A percentile compares a stretch with the other conserved stretches of the same genome.
These are phyloP conservation scores for Friedmanniomyces simplex DNA, from an alignment of 495 filamentous ascomycete species.

Conservation along the genomic window DNA sequence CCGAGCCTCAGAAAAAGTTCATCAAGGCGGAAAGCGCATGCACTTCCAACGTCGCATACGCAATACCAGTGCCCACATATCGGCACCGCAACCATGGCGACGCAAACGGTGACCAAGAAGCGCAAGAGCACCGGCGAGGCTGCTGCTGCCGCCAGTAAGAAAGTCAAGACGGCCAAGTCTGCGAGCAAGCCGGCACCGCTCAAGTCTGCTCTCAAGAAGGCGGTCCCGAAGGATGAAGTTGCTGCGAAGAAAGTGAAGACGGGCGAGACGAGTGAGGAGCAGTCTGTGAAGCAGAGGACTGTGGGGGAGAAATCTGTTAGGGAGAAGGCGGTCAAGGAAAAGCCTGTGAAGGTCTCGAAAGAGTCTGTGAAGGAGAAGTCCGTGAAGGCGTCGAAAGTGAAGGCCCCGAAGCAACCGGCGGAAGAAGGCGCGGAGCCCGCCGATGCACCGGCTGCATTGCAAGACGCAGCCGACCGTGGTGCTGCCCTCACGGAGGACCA, in stretches of 20 bases:
- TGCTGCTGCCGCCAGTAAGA: constrained; percentile 4
- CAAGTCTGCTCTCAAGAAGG: constrained; percentile 21
- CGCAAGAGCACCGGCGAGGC: constrained; percentile 17
- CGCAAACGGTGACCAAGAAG: constrained; percentile 17
- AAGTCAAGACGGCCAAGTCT: constrained; percentile 17
- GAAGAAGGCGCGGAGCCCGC: constrained; percentile 18
- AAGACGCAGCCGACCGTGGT: constrained; percentile 4
- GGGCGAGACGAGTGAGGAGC: neutral
- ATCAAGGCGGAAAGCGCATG: too few relatives aligned
- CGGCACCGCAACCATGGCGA: constrained; percentile 9
- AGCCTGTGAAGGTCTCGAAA: neutral
- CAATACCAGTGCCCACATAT: neutral
- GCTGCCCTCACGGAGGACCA: constrained; percentile 45
- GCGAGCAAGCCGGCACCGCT: constrained; percentile 13
- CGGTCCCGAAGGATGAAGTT: neutral
- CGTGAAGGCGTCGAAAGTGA: constrained; percentile 5
- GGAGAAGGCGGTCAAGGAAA: neutral
- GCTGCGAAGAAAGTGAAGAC: neutral
- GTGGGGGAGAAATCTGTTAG: neutral
- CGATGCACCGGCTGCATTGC: constrained; percentile 27
- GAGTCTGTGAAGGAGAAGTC: neutral
- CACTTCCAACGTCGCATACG: too few relatives aligned
- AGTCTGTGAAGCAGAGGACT: constrained; percentile 8
- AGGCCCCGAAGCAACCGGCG: constrained; percentile 8
- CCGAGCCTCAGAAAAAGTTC: constrained; percentile 8